Conservation (phyloP, 257 asterid genomes). For the Agastache rugosa region DNA sequence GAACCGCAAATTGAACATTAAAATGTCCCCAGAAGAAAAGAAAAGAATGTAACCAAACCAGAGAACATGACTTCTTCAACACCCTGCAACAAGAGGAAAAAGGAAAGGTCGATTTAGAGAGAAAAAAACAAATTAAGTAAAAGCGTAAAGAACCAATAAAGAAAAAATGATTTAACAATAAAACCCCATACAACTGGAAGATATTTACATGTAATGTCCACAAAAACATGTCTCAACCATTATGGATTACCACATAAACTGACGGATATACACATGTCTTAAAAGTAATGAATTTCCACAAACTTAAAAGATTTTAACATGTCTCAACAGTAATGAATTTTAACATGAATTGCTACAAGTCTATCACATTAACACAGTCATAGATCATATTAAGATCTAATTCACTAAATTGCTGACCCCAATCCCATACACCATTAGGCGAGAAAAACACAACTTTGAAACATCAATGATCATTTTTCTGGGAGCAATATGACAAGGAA, state of each 20-base stretch:
- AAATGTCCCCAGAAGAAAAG: neutral
- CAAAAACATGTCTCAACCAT: neutral
- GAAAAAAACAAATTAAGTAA: neutral
- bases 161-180: neutral
- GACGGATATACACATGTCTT: neutral
- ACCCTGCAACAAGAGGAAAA: conserved; percentile 30
- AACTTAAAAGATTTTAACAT: neutral
- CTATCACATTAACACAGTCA: neutral
- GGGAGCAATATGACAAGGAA: neutral
- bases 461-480: neutral
- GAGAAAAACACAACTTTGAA: neutral
- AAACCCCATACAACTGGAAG: neutral
- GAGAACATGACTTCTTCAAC: conserved; percentile 8
- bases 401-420: neutral
- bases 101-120: neutral
- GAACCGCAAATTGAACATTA: conserved; percentile 1
- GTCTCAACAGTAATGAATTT: neutral
- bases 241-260: neutral
- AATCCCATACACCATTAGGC: neutral
- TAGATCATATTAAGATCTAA: neutral
- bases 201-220: neutral
- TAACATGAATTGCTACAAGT: neutral
- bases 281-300: neutral
- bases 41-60: neutral
- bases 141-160: neutral